Base-by-base conservation (phyloP, 805 yeast genomes). In the Dipodascus albidus region DNA sequence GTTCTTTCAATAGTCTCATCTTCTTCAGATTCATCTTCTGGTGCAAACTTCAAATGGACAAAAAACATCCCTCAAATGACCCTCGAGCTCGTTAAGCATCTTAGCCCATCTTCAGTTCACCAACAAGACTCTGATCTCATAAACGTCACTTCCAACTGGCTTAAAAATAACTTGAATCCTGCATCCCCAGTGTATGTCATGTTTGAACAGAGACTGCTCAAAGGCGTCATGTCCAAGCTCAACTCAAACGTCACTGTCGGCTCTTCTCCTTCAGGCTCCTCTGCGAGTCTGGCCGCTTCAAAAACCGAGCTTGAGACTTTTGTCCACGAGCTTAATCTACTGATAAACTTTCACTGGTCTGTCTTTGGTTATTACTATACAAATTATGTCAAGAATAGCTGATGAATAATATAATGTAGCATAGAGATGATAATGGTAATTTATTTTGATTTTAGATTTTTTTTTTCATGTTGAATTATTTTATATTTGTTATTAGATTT, bases 21-120 rank as follows among this genome's bases (percentile, higher is more conserved):
- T 55, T 85, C 83, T 61, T 27, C 33, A 11, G 33, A 27, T 11
- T 27, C 33, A 6, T 6, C 9, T 11, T 11, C 9, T 38, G 44
- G 44, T 19, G 96, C 95, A 1, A 86, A 85, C 65, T 80, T 87
- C 55, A 87, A 89, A 70, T 87, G 96, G 96, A 87, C 96, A 0
- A 79, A 87, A 63, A 87, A 87, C 66, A 78, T 87, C 23, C 77
- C 80, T 58, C 74, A 85, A 15, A 79, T 88, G 57, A 78, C 91
- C 2, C 74, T 87, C 55, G 95, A 84, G 63, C 63, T 85, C 50
- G 77, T 78, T 31, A 77, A 78, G 59, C 55, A 62, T 2, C 59
- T 54, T 2, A 60, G 57, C 51, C 50, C 52, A 15, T 53, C 52
- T 23, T 38, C 44, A 3, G 44, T 38, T 4, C n/a, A n/a, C n/a